phyloP scores from a whole-genome alignment of 129 eudicot genomes.

The Kitagawia praeruptora region DNA sequence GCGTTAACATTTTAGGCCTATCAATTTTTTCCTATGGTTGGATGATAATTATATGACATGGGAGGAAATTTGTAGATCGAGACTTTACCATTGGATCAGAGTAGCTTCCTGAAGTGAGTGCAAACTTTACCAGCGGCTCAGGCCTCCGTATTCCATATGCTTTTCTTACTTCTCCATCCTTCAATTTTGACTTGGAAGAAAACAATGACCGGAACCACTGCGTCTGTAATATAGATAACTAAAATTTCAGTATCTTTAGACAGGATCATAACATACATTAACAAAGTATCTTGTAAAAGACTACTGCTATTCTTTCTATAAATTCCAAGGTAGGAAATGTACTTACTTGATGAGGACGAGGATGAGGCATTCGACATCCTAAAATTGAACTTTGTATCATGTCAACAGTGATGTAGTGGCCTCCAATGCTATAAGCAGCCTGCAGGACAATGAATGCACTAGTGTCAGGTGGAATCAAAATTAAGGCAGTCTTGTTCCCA shows the following conservation, averaged over 20 bases:
- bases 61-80: not conserved
- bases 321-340: constrained; percentile 10
- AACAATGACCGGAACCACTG: constrained; percentile 80
- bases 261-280: too few relatives aligned
- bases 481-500: not conserved
- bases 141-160: constrained; percentile 43
- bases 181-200: constrained; percentile 50
- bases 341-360: constrained; percentile 95
- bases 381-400: constrained; percentile 60
- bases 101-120: constrained; percentile 68
- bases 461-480: not conserved
- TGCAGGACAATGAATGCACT: constrained; percentile 3
- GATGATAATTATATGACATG: not conserved
- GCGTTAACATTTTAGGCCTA: not conserved
- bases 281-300: not conserved
- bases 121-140: constrained; percentile 64
- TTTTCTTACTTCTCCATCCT: constrained; percentile 42
- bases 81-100: constrained; percentile 70
- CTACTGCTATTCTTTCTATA: not conserved
- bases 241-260: constrained; percentile 5
- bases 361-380: constrained; percentile 68
- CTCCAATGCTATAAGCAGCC: constrained; percentile 76
- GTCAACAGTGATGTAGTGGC: constrained; percentile 46
- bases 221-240: constrained; percentile 11
- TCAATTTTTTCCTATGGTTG: not conserved